Base-by-base conservation (phyloP, 192 early-diverging fungal genomes). In the Coemansia sp. region DNA sequence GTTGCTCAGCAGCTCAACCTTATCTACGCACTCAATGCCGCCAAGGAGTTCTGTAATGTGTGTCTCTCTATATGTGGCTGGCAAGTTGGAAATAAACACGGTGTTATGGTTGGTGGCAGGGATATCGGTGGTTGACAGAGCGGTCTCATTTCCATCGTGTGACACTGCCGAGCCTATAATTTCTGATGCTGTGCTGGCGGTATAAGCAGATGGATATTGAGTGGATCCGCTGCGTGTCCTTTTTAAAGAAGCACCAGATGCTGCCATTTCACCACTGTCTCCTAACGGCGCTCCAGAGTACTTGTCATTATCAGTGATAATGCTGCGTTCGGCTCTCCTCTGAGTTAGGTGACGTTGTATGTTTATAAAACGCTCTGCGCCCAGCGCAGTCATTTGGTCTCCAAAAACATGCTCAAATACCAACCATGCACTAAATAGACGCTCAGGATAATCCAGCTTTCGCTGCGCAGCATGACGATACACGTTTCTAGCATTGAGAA, bases 401-500 rank as follows among this genome's bases (percentile, higher is more conserved):
- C 78, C 78, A 7, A 41, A 60, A 11, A 46, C 7, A 45, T 69
- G 44, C 53, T 81, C 78, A 53, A 81, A 75, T n/a, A 51, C 48
- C 14, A 69, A 42, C 78, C 78, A 81, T 10, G 60, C 58, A 39
- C 69, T 67, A 66, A 75, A 81, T 54, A 81, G 61, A 22, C 69
- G 72, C 37, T 74, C 78, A 0, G 73, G 69, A 41, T 71, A 67
- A 49, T 81, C 78, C 7, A 81, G 73, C 53, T 44, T 72, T 37
- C 78, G 72, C 67, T 81, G 78, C 0, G 78, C 57, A n/a, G 73
- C 78, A 16, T 72, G 78, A 17, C 73, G 78, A 49, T 69, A 81
- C 7, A 81, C 67, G 32, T 63, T 69, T 37, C 78, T 69, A 10
- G 73, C 70, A 40, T 49, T 72, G 11, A 63, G 43, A 12, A 22